These are phyloP conservation scores for Zostera marina DNA, from an alignment of 116 monocot genomes.

Conservation along the genomic window DNA sequence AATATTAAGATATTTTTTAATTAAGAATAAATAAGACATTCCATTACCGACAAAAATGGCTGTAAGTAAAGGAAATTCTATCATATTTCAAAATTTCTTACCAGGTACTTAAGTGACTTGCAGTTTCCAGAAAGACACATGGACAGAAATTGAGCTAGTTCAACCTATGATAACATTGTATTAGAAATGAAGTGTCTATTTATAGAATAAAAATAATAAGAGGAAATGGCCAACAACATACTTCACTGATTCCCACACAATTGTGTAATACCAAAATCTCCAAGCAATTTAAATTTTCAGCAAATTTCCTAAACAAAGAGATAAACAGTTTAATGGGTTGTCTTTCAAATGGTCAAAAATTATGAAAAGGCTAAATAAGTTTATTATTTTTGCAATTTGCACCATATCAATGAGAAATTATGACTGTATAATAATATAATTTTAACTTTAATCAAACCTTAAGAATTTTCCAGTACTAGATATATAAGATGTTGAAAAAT, in stretches of 20 bases:
- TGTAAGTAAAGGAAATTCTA: background rate
- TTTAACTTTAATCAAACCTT: constrained; percentile 24
- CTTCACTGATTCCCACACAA: constrained; percentile 68
- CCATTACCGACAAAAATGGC: background rate
- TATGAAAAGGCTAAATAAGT: background rate
- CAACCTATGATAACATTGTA: constrained; percentile 22
- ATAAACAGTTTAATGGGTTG: constrained; percentile 14
- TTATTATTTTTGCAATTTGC: background rate
- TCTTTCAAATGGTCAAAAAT: constrained; percentile 3
- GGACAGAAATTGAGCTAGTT: constrained; percentile 42
- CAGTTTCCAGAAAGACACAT: constrained; percentile 38
- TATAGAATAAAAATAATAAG: background rate
- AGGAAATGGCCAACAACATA: constrained; percentile 13
- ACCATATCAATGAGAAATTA: background rate
- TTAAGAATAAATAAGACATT: background rate
- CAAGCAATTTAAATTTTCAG: constrained; percentile 20
- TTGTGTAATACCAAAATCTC: constrained; percentile 59
- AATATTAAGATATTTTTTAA: no score
- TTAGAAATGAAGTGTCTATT: background rate
- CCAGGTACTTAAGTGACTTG: constrained; percentile 40
- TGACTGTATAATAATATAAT: background rate
- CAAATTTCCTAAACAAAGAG: constrained; percentile 36
- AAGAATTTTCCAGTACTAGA: constrained; percentile 49
- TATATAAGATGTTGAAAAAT: constrained; percentile 50
- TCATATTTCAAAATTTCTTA: constrained; percentile 5